These are phyloP conservation scores for Pleurotus pulmonarius DNA, from an alignment of 768 basidiomycete species.

Conservation along the genomic window DNA sequence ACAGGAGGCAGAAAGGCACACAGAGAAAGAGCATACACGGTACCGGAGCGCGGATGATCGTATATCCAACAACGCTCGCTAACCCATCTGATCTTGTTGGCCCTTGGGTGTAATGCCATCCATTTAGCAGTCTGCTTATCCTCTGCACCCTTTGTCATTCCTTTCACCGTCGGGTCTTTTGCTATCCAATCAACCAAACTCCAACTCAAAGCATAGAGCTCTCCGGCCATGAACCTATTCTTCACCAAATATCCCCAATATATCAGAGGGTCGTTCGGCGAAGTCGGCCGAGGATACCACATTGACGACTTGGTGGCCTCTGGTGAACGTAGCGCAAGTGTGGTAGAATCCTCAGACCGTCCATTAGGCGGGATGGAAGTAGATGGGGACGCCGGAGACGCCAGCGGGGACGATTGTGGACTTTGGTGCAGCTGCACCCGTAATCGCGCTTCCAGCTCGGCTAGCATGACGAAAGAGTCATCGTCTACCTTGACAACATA, in stretches of 20 bases:
- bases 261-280: conserved; percentile 59
- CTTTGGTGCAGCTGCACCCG: conserved; percentile 66
- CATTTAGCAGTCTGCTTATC: conserved; percentile 92
- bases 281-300: conserved; percentile 4
- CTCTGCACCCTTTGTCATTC: conserved; percentile 75
- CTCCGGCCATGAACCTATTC: conserved; percentile 93
- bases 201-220: conserved; percentile 88
- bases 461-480: conserved; percentile 92
- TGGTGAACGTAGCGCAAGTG: no score
- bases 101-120: conserved; percentile 84
- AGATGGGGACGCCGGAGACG: not conserved
- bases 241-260: conserved; percentile 93
- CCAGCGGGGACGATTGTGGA: conserved; percentile 16
- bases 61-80: conserved; percentile 97
- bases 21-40: conserved; percentile 60
- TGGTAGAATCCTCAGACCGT: no score
- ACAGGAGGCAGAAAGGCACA: conserved; percentile 6
- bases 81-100: conserved; percentile 79
- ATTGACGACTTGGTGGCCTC: not conserved
- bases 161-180: conserved; percentile 65
- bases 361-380: not conserved
- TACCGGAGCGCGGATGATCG: conserved; percentile 92
- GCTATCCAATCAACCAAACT: conserved; percentile 85
- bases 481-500: conserved; percentile 95
- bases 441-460: conserved; percentile 88